A percentile compares a stretch with the other conserved stretches of the same genome.
phyloP scores from a whole-genome alignment of 176 grass and related monocot genomes.

The Olyra latifolia region DNA sequence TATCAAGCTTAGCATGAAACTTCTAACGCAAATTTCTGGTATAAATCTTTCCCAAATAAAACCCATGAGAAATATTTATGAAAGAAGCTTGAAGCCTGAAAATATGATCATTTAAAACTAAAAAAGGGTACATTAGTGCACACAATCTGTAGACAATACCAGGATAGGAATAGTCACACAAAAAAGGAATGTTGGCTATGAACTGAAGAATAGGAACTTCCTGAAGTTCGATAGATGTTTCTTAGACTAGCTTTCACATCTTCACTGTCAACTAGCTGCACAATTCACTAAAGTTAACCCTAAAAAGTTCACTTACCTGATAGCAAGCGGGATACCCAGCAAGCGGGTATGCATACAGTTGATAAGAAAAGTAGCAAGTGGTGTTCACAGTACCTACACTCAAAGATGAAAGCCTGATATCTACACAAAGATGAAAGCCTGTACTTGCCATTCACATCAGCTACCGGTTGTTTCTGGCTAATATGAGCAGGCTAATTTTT shows the following conservation, averaged over 20 bases:
- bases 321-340: neutral
- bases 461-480: neutral
- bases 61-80: neutral
- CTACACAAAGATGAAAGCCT: conserved; percentile 9
- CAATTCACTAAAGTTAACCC: no score
- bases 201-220: neutral
- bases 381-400: neutral
- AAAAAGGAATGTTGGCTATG: neutral
- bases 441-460: conserved; percentile 9
- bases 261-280: neutral
- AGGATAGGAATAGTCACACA: neutral
- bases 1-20: neutral
- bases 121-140: neutral
- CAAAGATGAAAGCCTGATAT: neutral
- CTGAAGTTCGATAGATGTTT: neutral
- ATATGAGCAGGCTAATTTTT: neutral
- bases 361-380: no score
- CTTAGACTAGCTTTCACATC: neutral
- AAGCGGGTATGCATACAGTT: neutral
- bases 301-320: no score
- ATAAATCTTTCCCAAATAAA: neutral
- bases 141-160: neutral
- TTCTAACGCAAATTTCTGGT: neutral
- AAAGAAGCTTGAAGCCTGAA: neutral
- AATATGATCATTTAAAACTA: neutral